phyloP scores from a whole-genome alignment of 192 early-diverging fungal genomes.

The Podochytrium sp. region DNA sequence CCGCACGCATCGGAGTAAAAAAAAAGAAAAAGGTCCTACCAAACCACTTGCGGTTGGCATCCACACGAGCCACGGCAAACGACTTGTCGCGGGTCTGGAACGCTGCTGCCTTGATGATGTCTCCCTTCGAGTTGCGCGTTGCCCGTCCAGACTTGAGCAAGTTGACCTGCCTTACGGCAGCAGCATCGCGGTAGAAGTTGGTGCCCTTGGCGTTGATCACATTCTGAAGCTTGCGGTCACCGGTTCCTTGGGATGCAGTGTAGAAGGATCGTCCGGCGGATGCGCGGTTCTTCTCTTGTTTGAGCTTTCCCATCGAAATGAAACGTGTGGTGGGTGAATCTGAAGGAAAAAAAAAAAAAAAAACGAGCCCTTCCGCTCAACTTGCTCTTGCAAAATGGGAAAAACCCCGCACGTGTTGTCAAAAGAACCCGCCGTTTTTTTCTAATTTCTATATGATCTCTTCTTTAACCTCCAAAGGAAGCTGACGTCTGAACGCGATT shows the following conservation, averaged over 20 bases:
- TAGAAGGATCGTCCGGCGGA: conserved; percentile 18
- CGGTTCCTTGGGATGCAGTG: conserved; percentile 9
- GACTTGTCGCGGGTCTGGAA: conserved; percentile 79
- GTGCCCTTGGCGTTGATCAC: conserved; percentile 84
- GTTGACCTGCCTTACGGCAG: conserved; percentile 89
- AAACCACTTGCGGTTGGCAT: conserved; percentile 96
- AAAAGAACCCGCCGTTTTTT: background rate
- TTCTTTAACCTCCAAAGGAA: too few relatives aligned
- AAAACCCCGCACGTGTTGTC: background rate
- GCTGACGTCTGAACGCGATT: too few relatives aligned
- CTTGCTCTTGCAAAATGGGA: too few relatives aligned
- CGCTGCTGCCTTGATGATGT: conserved; percentile 87
- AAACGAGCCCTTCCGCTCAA: background rate
- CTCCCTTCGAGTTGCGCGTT: conserved; percentile 81
- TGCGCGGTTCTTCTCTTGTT: conserved; percentile 47
- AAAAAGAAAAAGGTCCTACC: conserved; percentile 51
- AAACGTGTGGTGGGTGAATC: background rate
- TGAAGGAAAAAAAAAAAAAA: conserved; percentile 40
- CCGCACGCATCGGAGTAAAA: background rate
- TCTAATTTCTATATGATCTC: too few relatives aligned
- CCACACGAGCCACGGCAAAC: conserved; percentile 80
- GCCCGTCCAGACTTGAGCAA: conserved; percentile 91
- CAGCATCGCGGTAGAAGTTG: conserved; percentile 98
- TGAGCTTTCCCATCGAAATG: conserved; percentile 52
- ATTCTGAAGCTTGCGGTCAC: conserved; percentile 40